A percentile compares a stretch with the other conserved stretches of the same genome.
These are phyloP conservation scores for Rhodotorula sp. DNA, from an alignment of 1,284 basidiomycete species.

Conservation along the genomic window DNA sequence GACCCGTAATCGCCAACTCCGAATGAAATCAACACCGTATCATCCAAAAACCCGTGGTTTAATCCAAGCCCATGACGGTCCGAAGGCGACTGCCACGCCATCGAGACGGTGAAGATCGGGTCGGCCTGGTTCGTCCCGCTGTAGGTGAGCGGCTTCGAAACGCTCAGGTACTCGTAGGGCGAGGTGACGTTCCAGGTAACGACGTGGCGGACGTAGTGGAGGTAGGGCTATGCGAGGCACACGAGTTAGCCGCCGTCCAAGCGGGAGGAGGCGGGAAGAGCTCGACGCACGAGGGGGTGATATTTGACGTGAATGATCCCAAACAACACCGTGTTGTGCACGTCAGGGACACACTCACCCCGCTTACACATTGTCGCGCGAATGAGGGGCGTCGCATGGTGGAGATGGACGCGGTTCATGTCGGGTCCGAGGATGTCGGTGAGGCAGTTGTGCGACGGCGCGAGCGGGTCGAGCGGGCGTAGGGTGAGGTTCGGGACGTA, in stretches of 20 bases:
- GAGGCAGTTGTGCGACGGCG: slow-evolving; percentile 35
- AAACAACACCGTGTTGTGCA: slow-evolving; percentile 35
- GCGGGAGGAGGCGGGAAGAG: background rate
- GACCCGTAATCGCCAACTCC: slow-evolving; percentile 23
- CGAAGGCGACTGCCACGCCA: slow-evolving; percentile 30
- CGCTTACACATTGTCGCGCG: slow-evolving; percentile 31
- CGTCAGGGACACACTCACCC: slow-evolving; percentile 34
- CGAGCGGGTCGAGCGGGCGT: slow-evolving; percentile 22
- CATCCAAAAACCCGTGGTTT: slow-evolving; percentile 37
- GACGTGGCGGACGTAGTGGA: slow-evolving; percentile 32
- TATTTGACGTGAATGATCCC: slow-evolving; percentile 37
- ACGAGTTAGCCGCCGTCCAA: too few relatives aligned
- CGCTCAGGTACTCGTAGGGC: slow-evolving; percentile 32
- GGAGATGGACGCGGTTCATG: slow-evolving; percentile 34
- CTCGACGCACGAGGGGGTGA: slow-evolving; percentile 20
- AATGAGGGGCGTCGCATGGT: slow-evolving; percentile 35
- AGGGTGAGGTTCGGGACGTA: slow-evolving; percentile 27
- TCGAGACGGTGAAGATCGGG: slow-evolving; percentile 35
- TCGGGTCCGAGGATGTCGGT: slow-evolving; percentile 28
- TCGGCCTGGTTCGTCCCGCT: slow-evolving; percentile 36
- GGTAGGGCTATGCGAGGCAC: slow-evolving; percentile 7
- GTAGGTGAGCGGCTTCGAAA: slow-evolving; percentile 34
- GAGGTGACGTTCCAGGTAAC: slow-evolving; percentile 36
- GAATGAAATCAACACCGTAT: slow-evolving; percentile 29
- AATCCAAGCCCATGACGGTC: slow-evolving; percentile 23